phyloP scores from a whole-genome alignment of 768 basidiomycete genomes.

The Mycena kentingensis region DNA sequence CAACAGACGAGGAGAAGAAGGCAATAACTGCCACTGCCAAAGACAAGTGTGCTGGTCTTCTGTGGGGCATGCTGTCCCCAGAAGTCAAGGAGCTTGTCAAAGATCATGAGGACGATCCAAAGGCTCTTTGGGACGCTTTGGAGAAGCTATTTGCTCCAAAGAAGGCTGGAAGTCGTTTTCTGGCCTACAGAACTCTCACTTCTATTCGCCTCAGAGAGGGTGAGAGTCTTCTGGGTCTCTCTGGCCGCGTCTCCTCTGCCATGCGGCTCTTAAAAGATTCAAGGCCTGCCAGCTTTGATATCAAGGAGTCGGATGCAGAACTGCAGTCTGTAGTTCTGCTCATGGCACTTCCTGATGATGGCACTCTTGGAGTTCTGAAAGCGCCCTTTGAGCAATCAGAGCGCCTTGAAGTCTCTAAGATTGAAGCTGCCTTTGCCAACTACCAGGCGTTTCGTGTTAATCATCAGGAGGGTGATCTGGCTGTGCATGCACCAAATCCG shows the following conservation, averaged over 20 bases:
- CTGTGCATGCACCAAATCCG: no score
- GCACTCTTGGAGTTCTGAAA: not conserved
- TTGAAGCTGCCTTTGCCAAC: constrained; percentile 11
- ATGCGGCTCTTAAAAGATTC: constrained; percentile 6
- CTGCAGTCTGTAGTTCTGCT: constrained; percentile 5
- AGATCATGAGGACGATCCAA: not conserved
- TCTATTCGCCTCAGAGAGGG: constrained; percentile 6
- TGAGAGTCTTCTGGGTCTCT: constrained; percentile 4
- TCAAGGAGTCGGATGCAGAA: constrained; percentile 5
- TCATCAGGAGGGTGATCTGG: constrained; percentile 9
- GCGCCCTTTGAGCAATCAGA: constrained; percentile 10
- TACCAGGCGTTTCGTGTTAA: constrained; percentile 16
- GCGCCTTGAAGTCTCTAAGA: not conserved
- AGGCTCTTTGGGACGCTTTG: not conserved
- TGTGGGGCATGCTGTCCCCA: not conserved
- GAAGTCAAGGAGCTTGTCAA: not conserved
- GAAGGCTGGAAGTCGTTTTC: not conserved
- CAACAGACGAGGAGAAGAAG: not conserved
- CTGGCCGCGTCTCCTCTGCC: constrained; percentile 1
- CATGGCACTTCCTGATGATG: constrained; percentile 14
- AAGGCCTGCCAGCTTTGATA: not conserved
- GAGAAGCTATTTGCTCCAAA: not conserved
- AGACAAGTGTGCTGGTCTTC: not conserved
- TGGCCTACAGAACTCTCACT: constrained; percentile 1
- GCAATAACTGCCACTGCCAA: not conserved